These are phyloP conservation scores for Bipolaris cookei DNA, from an alignment of 2,329 filamentous ascomycete species.

Conservation along the genomic window DNA sequence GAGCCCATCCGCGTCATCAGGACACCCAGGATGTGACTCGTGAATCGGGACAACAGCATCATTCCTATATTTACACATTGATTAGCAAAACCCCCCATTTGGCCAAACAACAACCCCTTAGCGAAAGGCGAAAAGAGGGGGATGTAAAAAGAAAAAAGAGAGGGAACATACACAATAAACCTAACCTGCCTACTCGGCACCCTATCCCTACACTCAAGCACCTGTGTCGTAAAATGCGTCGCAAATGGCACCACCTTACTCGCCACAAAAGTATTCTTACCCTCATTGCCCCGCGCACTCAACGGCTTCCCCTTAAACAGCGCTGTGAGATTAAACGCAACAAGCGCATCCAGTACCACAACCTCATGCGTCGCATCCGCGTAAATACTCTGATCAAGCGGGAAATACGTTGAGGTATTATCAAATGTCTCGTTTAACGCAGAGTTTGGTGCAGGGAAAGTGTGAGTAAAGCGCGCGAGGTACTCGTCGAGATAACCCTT, in stretches of 20 bases:
- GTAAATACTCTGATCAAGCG: conserved; percentile 54
- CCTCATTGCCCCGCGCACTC: conserved; percentile 24
- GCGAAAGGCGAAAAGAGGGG: not conserved
- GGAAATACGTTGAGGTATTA: conserved; percentile 52
- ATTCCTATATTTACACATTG: conserved; percentile 23
- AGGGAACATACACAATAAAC: conserved; percentile 35
- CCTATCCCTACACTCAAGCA: conserved; percentile 31
- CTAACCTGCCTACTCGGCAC: conserved; percentile 37
- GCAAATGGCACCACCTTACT: conserved; percentile 40
- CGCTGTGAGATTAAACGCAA: conserved; percentile 41
- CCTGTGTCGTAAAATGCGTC: conserved; percentile 41
- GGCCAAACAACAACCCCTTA: not conserved
- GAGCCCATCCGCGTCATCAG: conserved; percentile 29
- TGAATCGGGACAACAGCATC: conserved; percentile 39
- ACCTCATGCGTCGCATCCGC: conserved; percentile 54
- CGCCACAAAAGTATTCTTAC: conserved; percentile 35
- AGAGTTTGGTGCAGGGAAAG: conserved; percentile 28
- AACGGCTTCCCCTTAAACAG: conserved; percentile 37
- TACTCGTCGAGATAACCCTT: conserved; percentile 42
- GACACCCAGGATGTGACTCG: conserved; percentile 33
- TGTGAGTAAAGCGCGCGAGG: conserved; percentile 37
- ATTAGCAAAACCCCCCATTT: not conserved
- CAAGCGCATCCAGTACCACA: conserved; percentile 39
- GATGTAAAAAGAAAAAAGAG: not conserved
- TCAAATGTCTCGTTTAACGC: conserved; percentile 45